Evolutionary conservation across 2,329 filamentous ascomycete species (phyloP), one percentile per base, ranked within the genome.

Genomic region (Pseudonectria foliicola): DNA sequence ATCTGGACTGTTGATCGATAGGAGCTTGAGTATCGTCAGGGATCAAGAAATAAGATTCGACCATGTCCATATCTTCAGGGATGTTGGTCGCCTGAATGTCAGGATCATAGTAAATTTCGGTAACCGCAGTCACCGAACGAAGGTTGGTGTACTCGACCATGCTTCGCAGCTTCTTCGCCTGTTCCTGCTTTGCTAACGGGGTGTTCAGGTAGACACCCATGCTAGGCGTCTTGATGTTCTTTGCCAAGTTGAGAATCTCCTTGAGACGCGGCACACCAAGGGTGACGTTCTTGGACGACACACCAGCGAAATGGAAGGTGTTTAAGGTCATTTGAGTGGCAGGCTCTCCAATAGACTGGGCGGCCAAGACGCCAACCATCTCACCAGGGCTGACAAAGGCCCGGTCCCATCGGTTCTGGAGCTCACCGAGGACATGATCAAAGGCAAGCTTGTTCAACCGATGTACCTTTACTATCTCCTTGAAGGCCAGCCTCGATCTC

Each of bases 281-380:
- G 1, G 92, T 98, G 36, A 98, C 90, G 73, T 98, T 98, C 82
- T 98, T 98, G 15, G 90, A 95, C 25, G 93, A 95, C 42, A 98
- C 88, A 95, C 92, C 92, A 62, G 92, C 89, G 62, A 98, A 98
- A 73, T 98, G 92, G 83, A 98, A 98, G 15, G 92, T 98, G 68
- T 98, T 98, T 42, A 98, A 69, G 2, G 92, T 98, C 92, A 98
- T 98, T 71, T 98, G 92, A 1, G 92, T 98, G 14, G 92, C 93
- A 27, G 92, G 92, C 63, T 98, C 92, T 68, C 92, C 92, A 58
- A 98, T 98, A 23, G 92, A 98, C 66, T 98, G 92, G 6, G 93
- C 92, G 44, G 92, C 92, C 54, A 98, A 69, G 14, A 98, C 92
- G 67, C 92, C 92, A 37, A 98, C 92, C 92, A 98, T 98, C 60